These are phyloP conservation scores for Saccharomycopsis synnaedendra DNA, from an alignment of 805 yeast genomes.

Conservation along the genomic window DNA sequence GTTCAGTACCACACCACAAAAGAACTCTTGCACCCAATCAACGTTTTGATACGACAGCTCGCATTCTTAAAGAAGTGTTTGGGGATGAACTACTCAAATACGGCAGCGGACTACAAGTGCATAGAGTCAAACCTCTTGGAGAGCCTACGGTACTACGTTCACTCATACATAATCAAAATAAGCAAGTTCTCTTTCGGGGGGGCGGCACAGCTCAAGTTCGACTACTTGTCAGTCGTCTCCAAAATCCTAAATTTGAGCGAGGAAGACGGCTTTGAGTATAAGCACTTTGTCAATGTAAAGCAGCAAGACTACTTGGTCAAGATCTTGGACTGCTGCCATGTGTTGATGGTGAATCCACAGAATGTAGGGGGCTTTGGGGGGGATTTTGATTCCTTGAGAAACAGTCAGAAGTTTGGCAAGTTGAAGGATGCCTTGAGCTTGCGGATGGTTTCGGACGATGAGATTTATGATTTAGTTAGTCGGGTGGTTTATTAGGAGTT, in stretches of 20 bases:
- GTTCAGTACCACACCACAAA: neutral
- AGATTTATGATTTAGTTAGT: constrained; percentile 12
- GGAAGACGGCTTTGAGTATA: neutral
- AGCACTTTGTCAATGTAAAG: neutral
- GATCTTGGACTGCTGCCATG: constrained; percentile 12
- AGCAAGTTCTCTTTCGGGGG: constrained; percentile 9
- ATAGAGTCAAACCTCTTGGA: constrained; percentile 6
- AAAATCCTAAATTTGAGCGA: constrained; percentile 1
- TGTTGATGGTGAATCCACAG: constrained; percentile 3
- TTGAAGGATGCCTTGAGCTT: constrained; percentile 1
- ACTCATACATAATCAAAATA: constrained; percentile 14
- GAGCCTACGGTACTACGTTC: constrained; percentile 9
- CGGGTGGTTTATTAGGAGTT: constrained; percentile 1
- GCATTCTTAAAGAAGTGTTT: constrained; percentile 8
- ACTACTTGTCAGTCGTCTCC: constrained; percentile 6
- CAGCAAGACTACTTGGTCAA: constrained; percentile 8
- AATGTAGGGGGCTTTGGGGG: constrained; percentile 1
- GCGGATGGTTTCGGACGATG: constrained; percentile 6
- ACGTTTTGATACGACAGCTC: constrained; percentile 8
- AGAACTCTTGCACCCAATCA: constrained; percentile 10
- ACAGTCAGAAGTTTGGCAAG: neutral
- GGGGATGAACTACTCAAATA: constrained; percentile 7
- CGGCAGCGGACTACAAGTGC: constrained; percentile 4
- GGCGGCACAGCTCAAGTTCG: constrained; percentile 8
- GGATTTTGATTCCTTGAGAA: neutral